Percentiles rank a stretch among this genome's conserved stretches.
phyloP scores from a whole-genome alignment of 2,329 filamentous ascomycete genomes.

The Piedraia hortae region DNA sequence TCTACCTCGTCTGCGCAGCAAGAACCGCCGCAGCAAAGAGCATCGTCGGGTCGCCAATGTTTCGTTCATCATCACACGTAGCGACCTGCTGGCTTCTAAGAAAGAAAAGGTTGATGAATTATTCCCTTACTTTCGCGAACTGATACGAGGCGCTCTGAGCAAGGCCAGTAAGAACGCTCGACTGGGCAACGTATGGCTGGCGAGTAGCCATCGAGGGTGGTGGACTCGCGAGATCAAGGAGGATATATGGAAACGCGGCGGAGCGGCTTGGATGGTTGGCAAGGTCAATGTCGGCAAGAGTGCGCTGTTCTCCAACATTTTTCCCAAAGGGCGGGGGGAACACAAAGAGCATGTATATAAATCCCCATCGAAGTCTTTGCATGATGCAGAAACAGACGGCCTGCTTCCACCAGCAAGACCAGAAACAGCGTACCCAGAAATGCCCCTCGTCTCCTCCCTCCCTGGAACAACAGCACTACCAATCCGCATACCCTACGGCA shows the following conservation, averaged over 20 bases:
- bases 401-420: constrained; percentile 51
- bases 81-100: constrained; percentile 59
- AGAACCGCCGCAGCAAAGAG: constrained; percentile 48
- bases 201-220: constrained; percentile 68
- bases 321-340: constrained; percentile 35
- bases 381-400: constrained; percentile 4
- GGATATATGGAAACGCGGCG: constrained; percentile 57
- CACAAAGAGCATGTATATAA: constrained; percentile 1
- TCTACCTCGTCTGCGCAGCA: constrained; percentile 45
- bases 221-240: constrained; percentile 74
- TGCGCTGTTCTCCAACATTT: constrained; percentile 62
- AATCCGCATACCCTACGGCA: constrained; percentile 74
- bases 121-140: constrained; percentile 59
- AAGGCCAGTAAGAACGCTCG: constrained; percentile 38
- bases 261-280: constrained; percentile 87
- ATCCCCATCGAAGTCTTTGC: neutral
- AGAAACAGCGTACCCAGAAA: constrained; percentile 49
- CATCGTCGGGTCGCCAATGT: constrained; percentile 44
- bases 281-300: constrained; percentile 97
- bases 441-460: constrained; percentile 64
- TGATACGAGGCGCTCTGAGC: constrained; percentile 51
- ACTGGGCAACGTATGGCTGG: constrained; percentile 64
- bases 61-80: constrained; percentile 72
- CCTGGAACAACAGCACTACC: constrained; percentile 88
- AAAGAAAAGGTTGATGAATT: constrained; percentile 62